Conservation (phyloP, 2,329 filamentous ascomycete genomes). For the Cryphonectria parasitica region DNA sequence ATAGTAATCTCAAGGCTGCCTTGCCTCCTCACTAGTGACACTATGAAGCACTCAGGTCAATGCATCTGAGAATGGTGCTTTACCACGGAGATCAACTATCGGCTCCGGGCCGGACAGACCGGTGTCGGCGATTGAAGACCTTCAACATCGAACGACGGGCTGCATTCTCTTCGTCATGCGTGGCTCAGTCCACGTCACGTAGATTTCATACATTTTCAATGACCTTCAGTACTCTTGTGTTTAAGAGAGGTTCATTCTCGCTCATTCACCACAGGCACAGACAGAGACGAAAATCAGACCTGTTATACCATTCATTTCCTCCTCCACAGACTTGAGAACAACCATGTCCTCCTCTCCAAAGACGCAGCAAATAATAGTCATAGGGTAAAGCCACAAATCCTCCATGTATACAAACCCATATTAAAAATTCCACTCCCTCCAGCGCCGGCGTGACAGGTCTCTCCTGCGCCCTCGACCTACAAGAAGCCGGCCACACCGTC, state of each 20-base stretch:
- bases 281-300: no score
- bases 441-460: constrained; percentile 60
- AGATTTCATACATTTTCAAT: neutral
- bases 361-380: constrained; percentile 15
- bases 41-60: no score
- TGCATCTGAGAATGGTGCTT: neutral
- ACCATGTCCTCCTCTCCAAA: constrained; percentile 1
- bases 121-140: constrained; percentile 8
- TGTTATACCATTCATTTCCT: no score
- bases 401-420: neutral
- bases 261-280: no score
- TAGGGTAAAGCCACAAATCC: neutral
- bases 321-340: no score
- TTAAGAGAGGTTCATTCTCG: no score
- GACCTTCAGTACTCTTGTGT: no score
- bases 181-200: neutral
- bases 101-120: constrained; percentile 12
- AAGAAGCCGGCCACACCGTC: constrained; percentile 44
- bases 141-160: constrained; percentile 10
- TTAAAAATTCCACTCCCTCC: neutral
- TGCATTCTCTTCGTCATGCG: neutral
- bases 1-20: no score
- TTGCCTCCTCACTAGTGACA: no score
- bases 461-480: constrained; percentile 51
- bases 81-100: neutral